Evolutionary conservation across 495 filamentous ascomycete species (phyloP).

Genomic region (Hypoxylon subgilvum): DNA sequence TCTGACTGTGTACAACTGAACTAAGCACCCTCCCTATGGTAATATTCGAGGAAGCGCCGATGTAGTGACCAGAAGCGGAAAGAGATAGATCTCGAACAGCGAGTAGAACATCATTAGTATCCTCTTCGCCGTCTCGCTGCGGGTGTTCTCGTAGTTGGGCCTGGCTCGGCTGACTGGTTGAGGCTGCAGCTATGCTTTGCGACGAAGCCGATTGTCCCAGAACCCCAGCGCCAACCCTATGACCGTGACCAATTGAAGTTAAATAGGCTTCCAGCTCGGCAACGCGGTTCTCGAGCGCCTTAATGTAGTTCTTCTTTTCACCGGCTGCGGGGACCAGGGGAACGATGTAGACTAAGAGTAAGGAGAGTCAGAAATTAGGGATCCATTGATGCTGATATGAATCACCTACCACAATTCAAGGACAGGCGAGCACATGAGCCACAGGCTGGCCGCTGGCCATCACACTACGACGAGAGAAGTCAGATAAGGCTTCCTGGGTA

Average conservation of each 20-base stretch:
- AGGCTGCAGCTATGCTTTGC: conserved; percentile 2
- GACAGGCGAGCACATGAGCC: conserved; percentile 37
- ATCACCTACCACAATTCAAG: conserved; percentile 39
- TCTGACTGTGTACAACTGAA: conserved; percentile 37
- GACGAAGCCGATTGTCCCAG: conserved; percentile 21
- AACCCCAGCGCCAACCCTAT: conserved; percentile 25
- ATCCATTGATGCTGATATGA: background rate
- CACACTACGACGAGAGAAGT: conserved; percentile 30
- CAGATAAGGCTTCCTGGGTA: conserved; percentile 8
- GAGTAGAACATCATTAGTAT: conserved; percentile 35
- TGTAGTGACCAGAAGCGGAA: conserved; percentile 39
- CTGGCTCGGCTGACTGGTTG: conserved; percentile 10
- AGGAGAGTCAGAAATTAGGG: background rate
- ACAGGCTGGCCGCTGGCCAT: conserved; percentile 40
- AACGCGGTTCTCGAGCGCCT: conserved; percentile 42
- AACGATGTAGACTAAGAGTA: conserved; percentile 40
- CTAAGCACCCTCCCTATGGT: conserved; percentile 41
- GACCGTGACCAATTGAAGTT: conserved; percentile 25
- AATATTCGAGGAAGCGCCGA: conserved; percentile 39
- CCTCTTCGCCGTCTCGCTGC: conserved; percentile 23
- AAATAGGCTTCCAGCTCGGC: conserved; percentile 41
- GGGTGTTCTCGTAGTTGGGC: background rate
- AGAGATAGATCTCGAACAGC: conserved; percentile 38
- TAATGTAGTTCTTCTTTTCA: conserved; percentile 45
- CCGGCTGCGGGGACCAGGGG: conserved; percentile 38